These are phyloP conservation scores for Mortierella sp. DNA, from an alignment of 371 early-diverging fungal genomes.

Conservation along the genomic window DNA sequence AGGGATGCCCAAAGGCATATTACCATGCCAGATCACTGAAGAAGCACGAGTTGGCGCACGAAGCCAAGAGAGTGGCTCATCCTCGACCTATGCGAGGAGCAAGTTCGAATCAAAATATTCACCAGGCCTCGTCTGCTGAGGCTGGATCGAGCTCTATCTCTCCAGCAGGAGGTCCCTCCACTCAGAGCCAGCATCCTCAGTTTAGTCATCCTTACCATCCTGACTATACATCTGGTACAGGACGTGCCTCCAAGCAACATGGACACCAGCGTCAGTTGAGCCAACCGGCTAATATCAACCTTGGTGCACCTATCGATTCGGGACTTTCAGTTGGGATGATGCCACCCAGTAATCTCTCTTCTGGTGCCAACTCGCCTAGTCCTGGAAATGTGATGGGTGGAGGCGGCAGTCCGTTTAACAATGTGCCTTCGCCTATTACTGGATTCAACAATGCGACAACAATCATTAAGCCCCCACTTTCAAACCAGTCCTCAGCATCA, in stretches of 20 bases:
- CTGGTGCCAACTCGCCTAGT: constrained; percentile 30
- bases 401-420: no score
- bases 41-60: constrained; percentile 74
- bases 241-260: constrained; percentile 27
- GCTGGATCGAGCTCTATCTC: not conserved
- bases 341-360: constrained; percentile 15
- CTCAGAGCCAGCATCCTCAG: constrained; percentile 22
- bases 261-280: constrained; percentile 39
- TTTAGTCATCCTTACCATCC: constrained; percentile 29
- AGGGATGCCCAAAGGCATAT: constrained; percentile 74
- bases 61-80: constrained; percentile 8
- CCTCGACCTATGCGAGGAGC: constrained; percentile 22
- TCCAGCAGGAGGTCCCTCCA: not conserved
- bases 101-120: constrained; percentile 4
- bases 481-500: constrained; percentile 30
- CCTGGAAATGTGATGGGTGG: constrained; percentile 11
- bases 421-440: not conserved
- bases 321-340: constrained; percentile 11
- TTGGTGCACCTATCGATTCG: constrained; percentile 14
- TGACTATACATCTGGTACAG: constrained; percentile 16
- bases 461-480: constrained; percentile 24
- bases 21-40: constrained; percentile 80
- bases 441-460: constrained; percentile 15
- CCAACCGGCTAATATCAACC: constrained; percentile 19
- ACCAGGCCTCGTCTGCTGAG: not conserved